Percentiles rank a stretch among this genome's conserved stretches.
These are phyloP conservation scores for Pleurotus sapidus DNA, from an alignment of 768 basidiomycete species.

Conservation along the genomic window DNA sequence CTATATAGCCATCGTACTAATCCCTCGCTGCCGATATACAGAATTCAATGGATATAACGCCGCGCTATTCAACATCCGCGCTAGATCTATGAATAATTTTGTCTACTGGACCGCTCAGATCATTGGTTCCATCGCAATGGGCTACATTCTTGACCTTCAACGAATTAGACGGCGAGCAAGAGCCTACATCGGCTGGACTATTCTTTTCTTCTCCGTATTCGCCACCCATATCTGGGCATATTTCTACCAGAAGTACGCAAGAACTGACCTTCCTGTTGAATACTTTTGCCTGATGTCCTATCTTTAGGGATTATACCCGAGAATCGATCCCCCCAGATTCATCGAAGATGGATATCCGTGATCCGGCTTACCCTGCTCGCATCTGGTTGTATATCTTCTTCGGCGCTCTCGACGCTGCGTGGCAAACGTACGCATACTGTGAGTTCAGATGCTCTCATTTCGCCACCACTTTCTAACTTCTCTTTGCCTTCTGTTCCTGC, in stretches of 20 bases:
- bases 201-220: slow-evolving; percentile 64
- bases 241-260: slow-evolving; percentile 66
- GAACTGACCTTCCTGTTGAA: background rate
- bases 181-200: slow-evolving; percentile 66
- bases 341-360: slow-evolving; percentile 57
- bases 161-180: slow-evolving; percentile 59
- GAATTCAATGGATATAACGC: slow-evolving; percentile 81
- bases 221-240: slow-evolving; percentile 74
- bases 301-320: slow-evolving; percentile 53
- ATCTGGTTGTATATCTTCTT: slow-evolving; percentile 69
- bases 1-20: background rate
- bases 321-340: slow-evolving; percentile 35
- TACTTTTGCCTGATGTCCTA: slow-evolving; percentile 13
- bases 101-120: slow-evolving; percentile 83
- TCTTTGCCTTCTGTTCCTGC: background rate
- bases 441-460: background rate
- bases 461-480: background rate
- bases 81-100: slow-evolving; percentile 72
- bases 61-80: slow-evolving; percentile 78
- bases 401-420: slow-evolving; percentile 77
- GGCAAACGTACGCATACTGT: slow-evolving; percentile 82
- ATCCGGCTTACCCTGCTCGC: slow-evolving; percentile 49
- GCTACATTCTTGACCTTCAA: slow-evolving; percentile 60
- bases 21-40: slow-evolving; percentile 20
- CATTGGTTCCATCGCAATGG: slow-evolving; percentile 69